Evolutionary conservation across 495 filamentous ascomycete species (phyloP), one percentile per base, ranked within the genome.

Genomic region (Hypoxylon fuscum): DNA sequence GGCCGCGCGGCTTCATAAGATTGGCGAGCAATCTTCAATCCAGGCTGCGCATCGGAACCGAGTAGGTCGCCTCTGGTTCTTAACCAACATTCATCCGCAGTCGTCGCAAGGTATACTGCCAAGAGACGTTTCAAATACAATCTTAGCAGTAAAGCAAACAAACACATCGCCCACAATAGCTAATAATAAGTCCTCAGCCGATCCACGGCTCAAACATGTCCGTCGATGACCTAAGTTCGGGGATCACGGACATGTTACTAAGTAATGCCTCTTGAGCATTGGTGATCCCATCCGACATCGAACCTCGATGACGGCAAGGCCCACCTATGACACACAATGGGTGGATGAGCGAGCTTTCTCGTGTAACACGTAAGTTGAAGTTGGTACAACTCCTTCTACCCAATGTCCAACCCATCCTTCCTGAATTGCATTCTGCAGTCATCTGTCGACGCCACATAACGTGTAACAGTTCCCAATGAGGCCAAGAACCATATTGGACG

Each of bases 11-110:
- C 53, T 58, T n/a, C n/a, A n/a, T n/a, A n/a, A n/a, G n/a, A 1
- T 15, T 7, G 37, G n/a, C 38, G 46, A 45, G 17, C 48, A 35
- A 48, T 40, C 40, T 44, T 22, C 2, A 35, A 44, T 17, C 12
- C 12, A 37, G 9, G 23, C 21, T 18, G 17, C 25, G 14, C 18
- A 51, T 59, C 62, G 62, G 62, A 54, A 59, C 62, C 62, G 62
- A 65, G 29, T 51, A 14, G 6, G 14, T 40, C 46, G 41, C 32
- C 20, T 27, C 25, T 8, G 25, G 38, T 38, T 38, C 20, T 0
- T 14, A 21, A 15, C 45, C 20, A 3, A 23, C 15, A 23, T 3
- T 35, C 3, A 8, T 8, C 41, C 3, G 25, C 25, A 23, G 18
- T 22, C 41, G 8, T 11, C 6, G n/a, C 48, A 15, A 31, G 22